phyloP scores from a whole-genome alignment of 1,284 basidiomycete genomes.

The Irpex sp. region DNA sequence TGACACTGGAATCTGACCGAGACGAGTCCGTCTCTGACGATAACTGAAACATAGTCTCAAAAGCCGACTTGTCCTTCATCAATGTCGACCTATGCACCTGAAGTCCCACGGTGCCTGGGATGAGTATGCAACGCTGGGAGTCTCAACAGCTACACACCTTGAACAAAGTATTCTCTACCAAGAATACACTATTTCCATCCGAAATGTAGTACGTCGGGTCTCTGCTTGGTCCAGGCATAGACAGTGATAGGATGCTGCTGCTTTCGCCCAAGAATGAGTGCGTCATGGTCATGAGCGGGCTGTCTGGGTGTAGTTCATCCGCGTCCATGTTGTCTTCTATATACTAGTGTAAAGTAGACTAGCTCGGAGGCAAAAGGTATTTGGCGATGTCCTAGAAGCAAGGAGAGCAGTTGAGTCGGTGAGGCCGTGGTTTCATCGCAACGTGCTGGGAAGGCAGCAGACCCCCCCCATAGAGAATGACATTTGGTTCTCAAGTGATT shows the following conservation, averaged over 20 bases:
- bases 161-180: slow-evolving; percentile 59
- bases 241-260: slow-evolving; percentile 26
- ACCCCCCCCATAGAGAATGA: background rate
- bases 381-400: background rate
- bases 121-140: background rate
- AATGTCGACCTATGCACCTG: slow-evolving; percentile 31
- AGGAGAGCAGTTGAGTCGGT: background rate
- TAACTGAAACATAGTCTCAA: slow-evolving; percentile 35
- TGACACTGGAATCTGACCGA: slow-evolving; percentile 29
- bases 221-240: slow-evolving; percentile 31
- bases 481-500: background rate
- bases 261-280: slow-evolving; percentile 30
- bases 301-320: slow-evolving; percentile 26
- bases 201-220: slow-evolving; percentile 43
- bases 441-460: background rate
- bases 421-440: background rate
- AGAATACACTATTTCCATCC: slow-evolving; percentile 59
- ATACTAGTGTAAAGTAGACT: background rate
- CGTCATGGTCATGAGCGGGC: slow-evolving; percentile 32
- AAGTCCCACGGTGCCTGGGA: background rate
- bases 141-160: slow-evolving; percentile 41
- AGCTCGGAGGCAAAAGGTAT: background rate
- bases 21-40: slow-evolving; percentile 30
- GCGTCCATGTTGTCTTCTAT: slow-evolving; percentile 20
- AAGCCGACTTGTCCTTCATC: slow-evolving; percentile 32